Base-by-base conservation (phyloP, 2,329 filamentous ascomycete species). In the Calonectria honghensis region DNA sequence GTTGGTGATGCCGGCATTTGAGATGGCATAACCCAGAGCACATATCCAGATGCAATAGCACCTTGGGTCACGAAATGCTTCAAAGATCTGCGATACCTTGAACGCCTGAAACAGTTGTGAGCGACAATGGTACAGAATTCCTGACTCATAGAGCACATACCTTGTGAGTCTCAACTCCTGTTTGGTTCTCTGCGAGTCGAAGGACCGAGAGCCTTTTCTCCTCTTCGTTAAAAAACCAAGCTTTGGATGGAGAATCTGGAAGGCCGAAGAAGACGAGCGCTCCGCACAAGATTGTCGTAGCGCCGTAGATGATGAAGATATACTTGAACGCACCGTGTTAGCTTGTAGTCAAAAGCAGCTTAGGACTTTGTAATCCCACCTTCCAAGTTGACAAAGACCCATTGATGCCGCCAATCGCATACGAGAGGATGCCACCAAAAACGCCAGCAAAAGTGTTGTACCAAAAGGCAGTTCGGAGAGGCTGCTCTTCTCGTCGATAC, bases 1-100 rank as follows among this genome's bases (percentile, higher is more conserved):
- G 79, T 92, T 88, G 82, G 94, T 93, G 80, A 94, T 90, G 81
- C 93, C 93, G 68, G 92, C 91, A 75, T 94, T 92, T 63, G 93
- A 92, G 29, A 94, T 87, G 24, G 93, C 92, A 78, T 93, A 90
- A 83, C 91, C 93, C 35, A 94, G 74, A 0, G 79, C 79, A 1
- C 79, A 73, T 0, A 79, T 51, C 64, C 79, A 82, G 6, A 81
- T 75, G 20, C 80, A 78, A 67, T 79, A 83, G 52, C 76, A 80
- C 5, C 80, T 80, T 0, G 70, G 70, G 13, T 72, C 70, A 10
- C 41, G 39, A 41, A 84, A 65, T 0, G 77, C 68, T 31, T 82
- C 81, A 2, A 77, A 1, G 0, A 81, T 75, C 0, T 81, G 80
- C 0, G 31, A 13, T 0, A 67, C 24, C 7, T 78, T 73, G 67